Evolutionary conservation across 768 basidiomycete genomes (phyloP), one percentile per base, ranked within the genome.

Genomic region (Astraeus odoratus): DNA sequence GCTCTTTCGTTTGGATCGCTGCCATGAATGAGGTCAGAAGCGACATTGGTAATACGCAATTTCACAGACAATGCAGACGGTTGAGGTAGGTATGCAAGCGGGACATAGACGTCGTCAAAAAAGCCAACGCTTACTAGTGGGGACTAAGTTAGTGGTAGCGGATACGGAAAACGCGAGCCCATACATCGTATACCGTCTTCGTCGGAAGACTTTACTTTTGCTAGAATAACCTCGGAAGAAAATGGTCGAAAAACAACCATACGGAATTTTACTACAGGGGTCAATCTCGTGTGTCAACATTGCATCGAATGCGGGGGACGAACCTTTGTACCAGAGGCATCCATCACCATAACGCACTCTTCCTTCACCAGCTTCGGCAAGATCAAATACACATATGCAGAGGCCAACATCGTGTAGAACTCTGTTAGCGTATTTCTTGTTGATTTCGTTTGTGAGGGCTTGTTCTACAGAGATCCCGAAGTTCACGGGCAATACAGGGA

Each of bases 271-370:
- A 86, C 95, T 98, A 54, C 8, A 38, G 10, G 39, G 36, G 22
- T 18, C 8, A 16, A 37, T 20, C n/a, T 36, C 26, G 31, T 29
- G 9, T 10, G 38, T 33, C 37, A 43, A 41, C 42, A 43, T 39
- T 23, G n/a, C 25, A 31, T 43, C 13, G 48, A 37, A n/a, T 40
- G 20, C 25, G 20, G 13, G 10, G 23, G 13, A 57, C 70, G 49
- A 42, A 94, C 94, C 79, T 74, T 87, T 91, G 60, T 98, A 93
- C 85, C 93, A 98, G 57, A 95, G 69, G 58, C 82, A 83, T 0
- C 95, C 95, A 63, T 99, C 95, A 0, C 95, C 94, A 56, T 94
- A 96, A 27, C 92, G 75, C 4, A 99, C 83, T 51, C 86, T 93
- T 1, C 95, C 95, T 58, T 97, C 93, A 1, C 90, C 85, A 1